Evolutionary conservation across 257 asterid genomes (phyloP).

Genomic region (Oldenlandia corymbosa): DNA sequence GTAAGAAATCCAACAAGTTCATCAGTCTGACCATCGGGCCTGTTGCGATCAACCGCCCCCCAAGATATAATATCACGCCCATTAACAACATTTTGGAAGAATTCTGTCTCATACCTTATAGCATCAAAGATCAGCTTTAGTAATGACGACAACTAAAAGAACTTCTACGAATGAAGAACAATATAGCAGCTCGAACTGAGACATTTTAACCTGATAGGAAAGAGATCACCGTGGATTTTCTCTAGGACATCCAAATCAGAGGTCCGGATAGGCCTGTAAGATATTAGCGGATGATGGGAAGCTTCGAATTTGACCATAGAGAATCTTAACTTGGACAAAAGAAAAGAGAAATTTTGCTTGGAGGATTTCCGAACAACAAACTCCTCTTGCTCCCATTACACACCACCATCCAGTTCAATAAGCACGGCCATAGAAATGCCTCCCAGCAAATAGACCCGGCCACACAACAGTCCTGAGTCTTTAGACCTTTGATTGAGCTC

Average conservation of each 20-base stretch:
- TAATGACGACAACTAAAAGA: slow-evolving; percentile 16
- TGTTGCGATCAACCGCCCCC: slow-evolving; percentile 97
- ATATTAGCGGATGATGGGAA: slow-evolving; percentile 49
- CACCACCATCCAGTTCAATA: slow-evolving; percentile 38
- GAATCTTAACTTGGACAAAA: slow-evolving; percentile 65
- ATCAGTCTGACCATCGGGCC: slow-evolving; percentile 52
- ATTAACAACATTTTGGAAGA: slow-evolving; percentile 82
- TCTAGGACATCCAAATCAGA: slow-evolving; percentile 70
- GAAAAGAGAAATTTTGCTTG: slow-evolving; percentile 38
- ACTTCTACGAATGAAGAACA: slow-evolving; percentile 11
- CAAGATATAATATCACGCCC: slow-evolving; percentile 89
- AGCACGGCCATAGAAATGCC: slow-evolving; percentile 46
- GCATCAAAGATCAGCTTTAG: slow-evolving; percentile 13
- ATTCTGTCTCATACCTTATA: slow-evolving; percentile 82
- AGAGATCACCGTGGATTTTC: slow-evolving; percentile 69
- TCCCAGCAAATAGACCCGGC: too few species aligned
- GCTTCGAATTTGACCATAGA: slow-evolving; percentile 63
- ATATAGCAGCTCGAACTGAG: not conserved
- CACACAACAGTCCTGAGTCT: not conserved
- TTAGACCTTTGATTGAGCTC: slow-evolving; percentile 3
- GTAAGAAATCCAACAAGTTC: slow-evolving; percentile 96
- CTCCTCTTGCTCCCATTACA: slow-evolving; percentile 51
- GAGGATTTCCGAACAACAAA: slow-evolving; percentile 9
- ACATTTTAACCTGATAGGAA: slow-evolving; percentile 83
- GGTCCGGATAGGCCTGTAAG: slow-evolving; percentile 65